Evolutionary conservation across 257 asterid genomes (phyloP), one percentile per base, ranked within the genome.

Genomic region (Forsythia suspensa): DNA sequence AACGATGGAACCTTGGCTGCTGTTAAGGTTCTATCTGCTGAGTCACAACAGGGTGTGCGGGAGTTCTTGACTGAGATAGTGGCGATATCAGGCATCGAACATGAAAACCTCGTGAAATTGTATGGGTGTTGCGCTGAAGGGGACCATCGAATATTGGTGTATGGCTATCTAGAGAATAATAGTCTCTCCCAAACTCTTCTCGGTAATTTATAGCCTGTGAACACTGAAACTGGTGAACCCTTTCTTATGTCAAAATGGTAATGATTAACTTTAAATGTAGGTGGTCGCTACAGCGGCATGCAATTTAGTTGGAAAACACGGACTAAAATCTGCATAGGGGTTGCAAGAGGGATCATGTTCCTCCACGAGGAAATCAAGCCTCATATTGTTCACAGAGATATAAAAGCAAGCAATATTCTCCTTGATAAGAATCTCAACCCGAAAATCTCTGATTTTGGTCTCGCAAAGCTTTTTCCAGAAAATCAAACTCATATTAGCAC

Each of bases 391-490:
- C 98, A 94, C 36, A 83, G 98, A 82, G 98, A 94, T 84, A 94
- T 95, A 80, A 95, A 95, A 82, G 96, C 99, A 20, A 91, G 97
- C 83, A 93, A 93, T 82, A 78, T 95, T 75, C 98, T 93, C 70
- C 93, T 93, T 5, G 99, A 95, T 85, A 87, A 84, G 85, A 94
- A 93, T 77, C 89, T 95, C 83, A 88, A 77, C 16, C 91, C 99
- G 0, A 95, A 93, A 82, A 95, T 95, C 74, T 88, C 99, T 0
- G 98, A 95, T 88, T 95, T 95, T 78, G 99, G 99, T 77, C 91
- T 95, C 77, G 99, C 98, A 0, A 95, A 95, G 88, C 92, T 95
- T 71, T 87, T 93, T 29, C 99, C 98, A 1, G 72, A 86, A 57
- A 78, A 90, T 34, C 68, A 82, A 21, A 93, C 99, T 72, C 99